Evolutionary conservation across 805 yeast genomes (phyloP).

Genomic region (Cyberlindnera mycetangii): DNA sequence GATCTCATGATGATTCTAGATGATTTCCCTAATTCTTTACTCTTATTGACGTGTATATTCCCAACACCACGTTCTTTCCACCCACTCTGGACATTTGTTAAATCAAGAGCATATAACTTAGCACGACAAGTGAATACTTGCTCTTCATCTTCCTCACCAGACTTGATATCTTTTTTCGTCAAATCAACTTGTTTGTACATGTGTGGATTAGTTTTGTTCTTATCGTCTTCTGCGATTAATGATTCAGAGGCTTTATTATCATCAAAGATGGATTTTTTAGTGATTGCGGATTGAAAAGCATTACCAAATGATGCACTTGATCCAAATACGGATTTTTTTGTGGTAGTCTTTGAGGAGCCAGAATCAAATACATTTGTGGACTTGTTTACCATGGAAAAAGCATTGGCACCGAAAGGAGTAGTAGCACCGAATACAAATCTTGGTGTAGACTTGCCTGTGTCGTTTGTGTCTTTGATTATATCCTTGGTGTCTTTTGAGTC

Average conservation of each 20-base stretch:
- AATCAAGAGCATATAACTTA: constrained; percentile 72
- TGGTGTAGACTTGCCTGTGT: constrained; percentile 24
- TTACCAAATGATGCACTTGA: constrained; percentile 45
- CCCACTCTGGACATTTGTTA: constrained; percentile 63
- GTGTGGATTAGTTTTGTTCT: constrained; percentile 31
- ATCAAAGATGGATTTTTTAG: constrained; percentile 59
- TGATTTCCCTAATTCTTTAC: constrained; percentile 35
- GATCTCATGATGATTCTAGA: constrained; percentile 88
- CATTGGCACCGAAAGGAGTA: constrained; percentile 44
- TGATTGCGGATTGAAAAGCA: constrained; percentile 52
- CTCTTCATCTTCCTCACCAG: constrained; percentile 90
- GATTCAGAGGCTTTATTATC: constrained; percentile 21
- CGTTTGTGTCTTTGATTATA: background rate
- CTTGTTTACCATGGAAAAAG: constrained; percentile 33
- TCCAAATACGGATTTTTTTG: constrained; percentile 39
- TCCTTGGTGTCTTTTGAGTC: background rate
- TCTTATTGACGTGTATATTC: constrained; percentile 69
- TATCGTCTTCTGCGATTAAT: constrained; percentile 1
- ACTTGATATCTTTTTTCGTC: constrained; percentile 55
- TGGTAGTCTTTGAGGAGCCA: constrained; percentile 10
- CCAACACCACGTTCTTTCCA: constrained; percentile 98
- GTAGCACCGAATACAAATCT: constrained; percentile 56
- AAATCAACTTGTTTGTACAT: constrained; percentile 58
- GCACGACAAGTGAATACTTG: constrained; percentile 68
- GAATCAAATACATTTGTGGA: constrained; percentile 40